These are phyloP conservation scores for Crithidia fasciculata DNA, from an alignment of 208 protist species.

Conservation along the genomic window DNA sequence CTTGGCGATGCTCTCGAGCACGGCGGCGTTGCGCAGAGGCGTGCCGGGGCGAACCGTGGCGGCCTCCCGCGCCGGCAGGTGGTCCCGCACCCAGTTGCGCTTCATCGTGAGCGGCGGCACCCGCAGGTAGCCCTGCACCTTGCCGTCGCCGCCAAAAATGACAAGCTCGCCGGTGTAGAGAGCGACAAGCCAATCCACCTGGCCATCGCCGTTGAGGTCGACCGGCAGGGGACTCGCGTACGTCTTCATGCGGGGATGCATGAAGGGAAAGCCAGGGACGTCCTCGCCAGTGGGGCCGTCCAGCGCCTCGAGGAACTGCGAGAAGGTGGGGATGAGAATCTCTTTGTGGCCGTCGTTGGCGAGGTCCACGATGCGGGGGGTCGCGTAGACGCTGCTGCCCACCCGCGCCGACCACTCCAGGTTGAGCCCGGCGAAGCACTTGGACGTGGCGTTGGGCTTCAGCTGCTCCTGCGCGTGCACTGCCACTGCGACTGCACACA, in stretches of 20 bases:
- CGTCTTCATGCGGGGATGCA: constrained; percentile 75
- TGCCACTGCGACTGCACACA: neutral
- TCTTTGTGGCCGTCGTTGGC: constrained; percentile 82
- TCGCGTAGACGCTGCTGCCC: constrained; percentile 77
- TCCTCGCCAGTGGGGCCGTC: constrained; percentile 59
- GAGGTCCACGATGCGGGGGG: constrained; percentile 83
- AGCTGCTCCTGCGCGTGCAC: constrained; percentile 1
- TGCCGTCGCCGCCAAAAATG: constrained; percentile 71
- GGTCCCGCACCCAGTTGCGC: constrained; percentile 72
- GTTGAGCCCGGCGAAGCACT: constrained; percentile 55
- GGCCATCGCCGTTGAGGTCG: constrained; percentile 85
- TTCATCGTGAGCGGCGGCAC: constrained; percentile 84
- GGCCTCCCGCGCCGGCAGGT: constrained; percentile 13
- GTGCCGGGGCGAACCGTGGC: constrained; percentile 31
- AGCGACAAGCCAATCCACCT: constrained; percentile 83
- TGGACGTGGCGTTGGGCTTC: constrained; percentile 20
- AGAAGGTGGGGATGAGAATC: constrained; percentile 80
- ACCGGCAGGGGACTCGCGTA: constrained; percentile 83
- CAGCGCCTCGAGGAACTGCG: constrained; percentile 76
- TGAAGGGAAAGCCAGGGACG: constrained; percentile 83
- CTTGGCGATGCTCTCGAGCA: constrained; percentile 37
- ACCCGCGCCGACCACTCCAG: constrained; percentile 84
- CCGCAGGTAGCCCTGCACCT: constrained; percentile 51
- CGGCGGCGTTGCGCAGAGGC: constrained; percentile 6
- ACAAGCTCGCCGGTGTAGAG: constrained; percentile 90